Conservation (phyloP, 2,329 filamentous ascomycete genomes). For the Trichoderma citrinoviride region DNA sequence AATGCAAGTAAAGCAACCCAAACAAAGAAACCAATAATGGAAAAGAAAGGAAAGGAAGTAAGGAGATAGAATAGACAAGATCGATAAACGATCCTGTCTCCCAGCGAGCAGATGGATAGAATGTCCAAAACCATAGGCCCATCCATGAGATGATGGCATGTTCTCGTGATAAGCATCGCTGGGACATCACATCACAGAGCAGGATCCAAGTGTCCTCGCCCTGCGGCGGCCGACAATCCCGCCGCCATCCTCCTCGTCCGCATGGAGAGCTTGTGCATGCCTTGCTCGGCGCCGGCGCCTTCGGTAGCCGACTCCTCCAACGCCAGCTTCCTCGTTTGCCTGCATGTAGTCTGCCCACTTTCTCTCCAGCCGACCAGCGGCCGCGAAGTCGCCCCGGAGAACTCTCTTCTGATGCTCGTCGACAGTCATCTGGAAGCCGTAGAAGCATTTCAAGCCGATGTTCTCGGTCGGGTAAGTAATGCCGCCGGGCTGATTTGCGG, state of each 20-base stretch:
- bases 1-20: background rate
- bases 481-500: slow-evolving; percentile 38
- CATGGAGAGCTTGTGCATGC: slow-evolving; percentile 76
- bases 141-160: background rate
- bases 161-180: background rate
- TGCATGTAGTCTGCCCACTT: slow-evolving; percentile 97
- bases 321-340: slow-evolving; percentile 78
- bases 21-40: background rate
- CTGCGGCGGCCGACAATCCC: slow-evolving; percentile 55
- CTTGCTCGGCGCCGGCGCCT: slow-evolving; percentile 73
- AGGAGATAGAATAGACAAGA: background rate
- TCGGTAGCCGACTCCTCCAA: slow-evolving; percentile 62
- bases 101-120: background rate
- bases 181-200: slow-evolving; percentile 59
- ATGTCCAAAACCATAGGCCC: background rate
- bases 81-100: background rate
- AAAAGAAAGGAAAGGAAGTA: background rate
- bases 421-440: slow-evolving; percentile 91
- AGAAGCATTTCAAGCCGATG: slow-evolving; percentile 88
- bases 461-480: slow-evolving; percentile 70
- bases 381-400: slow-evolving; percentile 68
- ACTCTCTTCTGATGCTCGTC: slow-evolving; percentile 91
- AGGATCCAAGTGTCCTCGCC: slow-evolving; percentile 62
- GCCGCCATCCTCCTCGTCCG: slow-evolving; percentile 76
- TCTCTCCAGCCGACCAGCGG: slow-evolving; percentile 75